phyloP scores from a whole-genome alignment of 2,329 filamentous ascomycete species.

The Cladorrhinum sp. region DNA sequence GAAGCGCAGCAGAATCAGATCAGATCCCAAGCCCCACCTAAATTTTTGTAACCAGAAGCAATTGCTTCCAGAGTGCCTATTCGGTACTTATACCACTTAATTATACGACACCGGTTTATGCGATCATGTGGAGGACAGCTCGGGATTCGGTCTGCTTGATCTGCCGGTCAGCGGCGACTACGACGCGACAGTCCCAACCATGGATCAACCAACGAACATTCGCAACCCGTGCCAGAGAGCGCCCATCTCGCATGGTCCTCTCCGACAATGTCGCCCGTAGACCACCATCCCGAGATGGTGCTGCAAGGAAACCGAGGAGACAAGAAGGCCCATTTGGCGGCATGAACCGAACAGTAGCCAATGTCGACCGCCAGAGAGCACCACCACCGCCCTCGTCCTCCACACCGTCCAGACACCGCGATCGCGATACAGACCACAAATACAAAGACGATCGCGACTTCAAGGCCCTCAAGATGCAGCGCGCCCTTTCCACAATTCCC shows the following conservation, averaged over 20 bases:
- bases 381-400: conserved; percentile 8
- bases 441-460: conserved; percentile 41
- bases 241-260: conserved; percentile 57
- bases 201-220: conserved; percentile 37
- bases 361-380: conserved; percentile 30
- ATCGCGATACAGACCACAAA: conserved; percentile 27
- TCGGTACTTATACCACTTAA: background rate
- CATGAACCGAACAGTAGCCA: conserved; percentile 54
- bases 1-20: conserved; percentile 9
- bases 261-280: conserved; percentile 50
- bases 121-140: conserved; percentile 28
- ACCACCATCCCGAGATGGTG: conserved; percentile 31
- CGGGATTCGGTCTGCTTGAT: conserved; percentile 29
- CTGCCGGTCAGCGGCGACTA: conserved; percentile 25
- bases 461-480: conserved; percentile 94
- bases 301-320: conserved; percentile 37
- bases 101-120: background rate
- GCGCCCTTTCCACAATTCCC: conserved; percentile 68
- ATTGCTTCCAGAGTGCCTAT: background rate
- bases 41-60: conserved; percentile 4
- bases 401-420: conserved; percentile 23
- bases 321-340: conserved; percentile 50
- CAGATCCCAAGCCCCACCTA: background rate
- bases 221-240: conserved; percentile 34
- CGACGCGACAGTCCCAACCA: conserved; percentile 27